Evolutionary conservation across 1,284 basidiomycete species (phyloP).

Genomic region (Tylopilus sp.): DNA sequence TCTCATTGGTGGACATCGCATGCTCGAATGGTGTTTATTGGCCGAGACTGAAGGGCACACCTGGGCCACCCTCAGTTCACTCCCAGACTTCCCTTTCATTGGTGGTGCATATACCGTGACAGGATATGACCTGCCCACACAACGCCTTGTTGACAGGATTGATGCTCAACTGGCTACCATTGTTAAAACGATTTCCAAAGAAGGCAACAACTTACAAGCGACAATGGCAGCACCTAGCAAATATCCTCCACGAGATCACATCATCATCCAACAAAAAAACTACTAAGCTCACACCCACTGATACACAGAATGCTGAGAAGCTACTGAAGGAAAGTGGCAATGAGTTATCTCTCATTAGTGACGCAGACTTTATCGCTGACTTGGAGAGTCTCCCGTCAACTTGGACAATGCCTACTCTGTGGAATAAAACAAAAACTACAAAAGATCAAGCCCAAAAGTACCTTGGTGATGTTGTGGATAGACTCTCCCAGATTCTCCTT

Average conservation of each 20-base stretch:
- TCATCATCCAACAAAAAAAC: background rate
- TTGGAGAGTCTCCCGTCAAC: slow-evolving; percentile 30
- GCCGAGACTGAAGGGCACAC: slow-evolving; percentile 32
- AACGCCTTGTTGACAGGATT: slow-evolving; percentile 21
- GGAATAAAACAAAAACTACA: slow-evolving; percentile 35
- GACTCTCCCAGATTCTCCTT: slow-evolving; percentile 27
- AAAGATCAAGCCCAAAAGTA: slow-evolving; percentile 32
- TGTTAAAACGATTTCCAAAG: slow-evolving; percentile 24
- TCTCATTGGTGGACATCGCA: too few species aligned
- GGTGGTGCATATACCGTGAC: too few species aligned
- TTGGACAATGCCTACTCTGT: slow-evolving; percentile 23
- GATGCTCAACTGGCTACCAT: slow-evolving; percentile 27
- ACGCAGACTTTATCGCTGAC: slow-evolving; percentile 44
- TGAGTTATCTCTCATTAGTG: slow-evolving; percentile 26
- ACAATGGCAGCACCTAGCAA: slow-evolving; percentile 21
- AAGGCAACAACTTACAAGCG: slow-evolving; percentile 11
- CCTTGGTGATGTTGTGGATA: slow-evolving; percentile 35
- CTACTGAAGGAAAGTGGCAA: slow-evolving; percentile 36
- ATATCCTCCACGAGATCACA: slow-evolving; percentile 26
- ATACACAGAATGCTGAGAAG: slow-evolving; percentile 26
- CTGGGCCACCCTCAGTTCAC: too few species aligned
- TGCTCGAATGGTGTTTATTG: slow-evolving; percentile 14
- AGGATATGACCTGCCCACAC: slow-evolving; percentile 31
- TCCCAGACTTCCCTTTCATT: too few species aligned
- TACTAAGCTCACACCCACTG: slow-evolving; percentile 22